Conservation (phyloP, 164 flowering plant genomes). For the Chimonanthus praecox region DNA sequence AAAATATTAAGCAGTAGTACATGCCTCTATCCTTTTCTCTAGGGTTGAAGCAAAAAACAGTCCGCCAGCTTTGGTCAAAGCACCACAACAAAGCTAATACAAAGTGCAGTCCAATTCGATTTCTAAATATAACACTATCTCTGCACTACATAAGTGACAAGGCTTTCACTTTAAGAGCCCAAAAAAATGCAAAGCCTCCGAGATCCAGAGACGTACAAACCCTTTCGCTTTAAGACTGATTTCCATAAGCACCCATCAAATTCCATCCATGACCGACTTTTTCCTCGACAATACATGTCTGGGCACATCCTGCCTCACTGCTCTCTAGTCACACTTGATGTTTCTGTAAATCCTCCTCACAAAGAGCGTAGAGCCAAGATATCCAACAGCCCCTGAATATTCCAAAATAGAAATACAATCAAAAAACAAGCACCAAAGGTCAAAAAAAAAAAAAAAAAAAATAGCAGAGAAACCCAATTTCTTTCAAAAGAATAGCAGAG, state of each 20-base stretch:
- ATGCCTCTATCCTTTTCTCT: neutral
- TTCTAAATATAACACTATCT: conserved; percentile 6
- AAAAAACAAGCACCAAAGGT: neutral
- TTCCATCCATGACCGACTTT: neutral
- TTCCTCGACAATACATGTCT: neutral
- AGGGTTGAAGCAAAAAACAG: neutral
- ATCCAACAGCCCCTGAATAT: conserved; percentile 82
- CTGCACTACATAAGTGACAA: conserved; percentile 4
- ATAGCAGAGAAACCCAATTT: neutral
- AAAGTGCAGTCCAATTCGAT: neutral
- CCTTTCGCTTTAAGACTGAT: neutral
- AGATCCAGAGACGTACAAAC: conserved; percentile 3
- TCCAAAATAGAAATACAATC: neutral
- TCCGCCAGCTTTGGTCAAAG: neutral
- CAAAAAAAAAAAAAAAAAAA: neutral
- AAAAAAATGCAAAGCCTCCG: conserved; percentile 16
- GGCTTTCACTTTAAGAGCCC: conserved; percentile 2
- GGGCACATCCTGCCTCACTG: neutral
- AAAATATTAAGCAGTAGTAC: neutral
- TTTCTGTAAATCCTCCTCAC: conserved; percentile 93
- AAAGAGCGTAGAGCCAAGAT: conserved; percentile 71
- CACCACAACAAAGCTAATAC: neutral
- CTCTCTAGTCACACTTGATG: conserved; percentile 73
- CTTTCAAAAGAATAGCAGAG: neutral
- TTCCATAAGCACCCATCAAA: neutral